Conservation (phyloP, 495 filamentous ascomycete genomes). For the Platismatia glauca region DNA sequence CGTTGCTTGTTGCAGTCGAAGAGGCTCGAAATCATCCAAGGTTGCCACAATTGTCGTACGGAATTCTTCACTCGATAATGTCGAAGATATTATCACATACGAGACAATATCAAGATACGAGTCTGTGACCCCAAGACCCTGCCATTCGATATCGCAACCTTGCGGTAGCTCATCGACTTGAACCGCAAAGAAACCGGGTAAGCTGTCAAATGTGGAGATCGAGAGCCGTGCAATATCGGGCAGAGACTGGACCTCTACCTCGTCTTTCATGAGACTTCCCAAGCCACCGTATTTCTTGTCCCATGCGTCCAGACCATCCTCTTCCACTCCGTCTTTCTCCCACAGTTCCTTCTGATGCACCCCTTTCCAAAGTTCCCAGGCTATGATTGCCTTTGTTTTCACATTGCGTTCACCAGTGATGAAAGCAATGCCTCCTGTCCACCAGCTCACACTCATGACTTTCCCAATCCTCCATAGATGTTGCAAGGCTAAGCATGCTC, state of each 20-base stretch:
- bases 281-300: conserved; percentile 50
- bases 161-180: conserved; percentile 66
- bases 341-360: conserved; percentile 31
- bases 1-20: not conserved
- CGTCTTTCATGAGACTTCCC: conserved; percentile 8
- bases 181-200: conserved; percentile 61
- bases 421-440: conserved; percentile 65
- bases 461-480: conserved; percentile 81
- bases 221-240: conserved; percentile 24
- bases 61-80: conserved; percentile 3
- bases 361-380: conserved; percentile 43
- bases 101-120: conserved; percentile 17
- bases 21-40: not conserved
- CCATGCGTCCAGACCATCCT: conserved; percentile 60
- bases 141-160: conserved; percentile 65
- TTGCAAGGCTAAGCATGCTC: conserved; percentile 64
- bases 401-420: conserved; percentile 33
- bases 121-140: conserved; percentile 39
- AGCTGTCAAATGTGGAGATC: not conserved
- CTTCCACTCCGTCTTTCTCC: conserved; percentile 28
- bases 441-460: conserved; percentile 63
- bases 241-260: conserved; percentile 4
- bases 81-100: not conserved
- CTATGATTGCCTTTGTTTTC: conserved; percentile 33
- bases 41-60: not conserved